Conservation (phyloP, 176 grass and related monocot species). For the Puya raimondii region DNA sequence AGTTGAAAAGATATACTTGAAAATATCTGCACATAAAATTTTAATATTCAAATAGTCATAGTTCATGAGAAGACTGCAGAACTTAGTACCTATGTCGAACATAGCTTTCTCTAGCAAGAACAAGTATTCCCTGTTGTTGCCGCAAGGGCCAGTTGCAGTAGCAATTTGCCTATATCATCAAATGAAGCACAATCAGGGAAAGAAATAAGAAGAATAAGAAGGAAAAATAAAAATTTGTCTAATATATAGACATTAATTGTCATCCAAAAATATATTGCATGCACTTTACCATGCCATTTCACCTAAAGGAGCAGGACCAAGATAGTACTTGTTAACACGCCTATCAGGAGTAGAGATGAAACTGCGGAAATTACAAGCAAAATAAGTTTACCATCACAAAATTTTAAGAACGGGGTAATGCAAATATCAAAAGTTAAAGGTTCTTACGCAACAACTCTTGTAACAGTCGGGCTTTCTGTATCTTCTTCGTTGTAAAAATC, state of each 20-base stretch:
- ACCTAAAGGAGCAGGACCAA: constrained; percentile 72
- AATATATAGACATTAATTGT: background rate
- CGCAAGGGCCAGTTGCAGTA: constrained; percentile 73
- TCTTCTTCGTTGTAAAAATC: constrained; percentile 85
- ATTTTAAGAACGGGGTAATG: background rate
- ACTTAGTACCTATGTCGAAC: constrained; percentile 56
- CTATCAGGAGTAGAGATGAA: constrained; percentile 73
- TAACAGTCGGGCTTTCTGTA: constrained; percentile 40
- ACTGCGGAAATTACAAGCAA: constrained; percentile 21
- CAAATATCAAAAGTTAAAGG: background rate
- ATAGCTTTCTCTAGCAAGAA: constrained; percentile 95
- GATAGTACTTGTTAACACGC: constrained; percentile 74
- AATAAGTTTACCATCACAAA: constrained; percentile 13
- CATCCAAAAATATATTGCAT: background rate
- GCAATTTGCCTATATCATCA: constrained; percentile 70
- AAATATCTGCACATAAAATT: background rate
- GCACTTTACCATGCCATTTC: constrained; percentile 69
- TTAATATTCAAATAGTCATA: background rate
- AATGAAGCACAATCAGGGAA: constrained; percentile 2
- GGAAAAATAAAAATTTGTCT: background rate
- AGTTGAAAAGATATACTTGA: background rate
- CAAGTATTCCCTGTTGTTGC: constrained; percentile 88
- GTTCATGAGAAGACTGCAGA: background rate
- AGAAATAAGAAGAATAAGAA: constrained; percentile 14
- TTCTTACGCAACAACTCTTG: constrained; percentile 61